Conservation (phyloP, 805 yeast species). For the Maudiozyma saulgeensis region DNA sequence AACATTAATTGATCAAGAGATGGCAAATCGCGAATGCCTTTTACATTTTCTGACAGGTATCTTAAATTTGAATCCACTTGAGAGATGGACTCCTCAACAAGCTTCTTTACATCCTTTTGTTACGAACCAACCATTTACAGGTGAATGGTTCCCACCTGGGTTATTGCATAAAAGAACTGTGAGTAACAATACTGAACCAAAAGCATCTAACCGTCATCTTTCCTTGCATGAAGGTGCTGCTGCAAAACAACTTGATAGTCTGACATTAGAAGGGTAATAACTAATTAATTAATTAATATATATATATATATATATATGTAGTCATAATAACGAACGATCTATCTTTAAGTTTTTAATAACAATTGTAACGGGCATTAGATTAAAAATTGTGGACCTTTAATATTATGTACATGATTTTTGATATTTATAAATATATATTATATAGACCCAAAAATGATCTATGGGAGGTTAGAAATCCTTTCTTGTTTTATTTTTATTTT, state of each 20-base stretch:
- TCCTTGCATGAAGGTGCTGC: constrained; percentile 3
- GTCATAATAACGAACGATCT: not conserved
- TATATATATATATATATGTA: not conserved
- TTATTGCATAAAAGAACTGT: constrained; percentile 6
- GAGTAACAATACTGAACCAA: not conserved
- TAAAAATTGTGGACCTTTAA: not conserved
- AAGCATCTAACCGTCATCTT: not conserved
- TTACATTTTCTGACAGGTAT: constrained; percentile 72
- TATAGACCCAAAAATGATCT: too few species aligned
- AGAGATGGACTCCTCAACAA: constrained; percentile 95
- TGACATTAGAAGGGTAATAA: constrained; percentile 2
- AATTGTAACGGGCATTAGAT: not conserved
- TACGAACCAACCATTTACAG: constrained; percentile 46
- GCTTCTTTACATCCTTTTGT: constrained; percentile 88
- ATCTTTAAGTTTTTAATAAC: not conserved
- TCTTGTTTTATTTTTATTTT: too few species aligned
- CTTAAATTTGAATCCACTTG: constrained; percentile 79
- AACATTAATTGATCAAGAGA: constrained; percentile 52
- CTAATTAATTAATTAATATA: not conserved
- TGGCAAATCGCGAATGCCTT: constrained; percentile 59
- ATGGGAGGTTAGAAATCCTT: too few species aligned
- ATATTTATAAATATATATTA: too few species aligned
- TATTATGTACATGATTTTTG: constrained; percentile 1
- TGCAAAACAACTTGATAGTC: constrained; percentile 1
- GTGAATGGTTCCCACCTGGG: constrained; percentile 47